Evolutionary conservation across 495 filamentous ascomycete species (phyloP).

Genomic region (Cercophora sp.): DNA sequence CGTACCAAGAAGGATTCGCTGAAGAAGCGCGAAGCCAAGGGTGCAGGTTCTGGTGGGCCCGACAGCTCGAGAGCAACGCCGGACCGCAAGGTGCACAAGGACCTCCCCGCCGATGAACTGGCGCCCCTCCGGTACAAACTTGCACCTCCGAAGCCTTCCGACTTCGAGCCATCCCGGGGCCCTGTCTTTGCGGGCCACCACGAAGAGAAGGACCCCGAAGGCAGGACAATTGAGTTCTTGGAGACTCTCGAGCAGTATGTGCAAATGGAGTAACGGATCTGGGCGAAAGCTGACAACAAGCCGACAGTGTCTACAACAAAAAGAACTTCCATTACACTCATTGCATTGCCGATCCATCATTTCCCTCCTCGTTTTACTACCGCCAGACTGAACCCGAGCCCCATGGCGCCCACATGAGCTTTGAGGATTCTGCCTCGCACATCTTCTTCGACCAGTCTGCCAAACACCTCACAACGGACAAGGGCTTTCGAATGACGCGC

Average conservation of each 20-base stretch:
- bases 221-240: slow-evolving; percentile 50
- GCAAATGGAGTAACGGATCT: no score
- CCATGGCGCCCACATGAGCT: slow-evolving; percentile 76
- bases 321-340: slow-evolving; percentile 87
- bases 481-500: slow-evolving; percentile 77
- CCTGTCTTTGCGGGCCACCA: slow-evolving; percentile 53
- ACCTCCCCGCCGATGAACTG: slow-evolving; percentile 36
- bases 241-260: slow-evolving; percentile 63
- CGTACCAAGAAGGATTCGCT: slow-evolving; percentile 65
- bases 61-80: slow-evolving; percentile 51
- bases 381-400: slow-evolving; percentile 83
- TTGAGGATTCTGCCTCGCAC: slow-evolving; percentile 82
- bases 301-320: slow-evolving; percentile 76
- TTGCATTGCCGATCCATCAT: slow-evolving; percentile 81
- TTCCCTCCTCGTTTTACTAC: slow-evolving; percentile 83
- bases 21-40: slow-evolving; percentile 76
- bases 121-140: slow-evolving; percentile 56
- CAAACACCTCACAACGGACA: slow-evolving; percentile 65
- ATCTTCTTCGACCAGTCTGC: slow-evolving; percentile 62
- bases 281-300: no score
- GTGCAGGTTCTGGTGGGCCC: slow-evolving; percentile 30
- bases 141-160: slow-evolving; percentile 52
- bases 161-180: slow-evolving; percentile 55
- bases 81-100: slow-evolving; percentile 53
- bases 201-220: slow-evolving; percentile 40